Base-by-base conservation (phyloP, 2,329 filamentous ascomycete genomes). In the Curvularia sp. region DNA sequence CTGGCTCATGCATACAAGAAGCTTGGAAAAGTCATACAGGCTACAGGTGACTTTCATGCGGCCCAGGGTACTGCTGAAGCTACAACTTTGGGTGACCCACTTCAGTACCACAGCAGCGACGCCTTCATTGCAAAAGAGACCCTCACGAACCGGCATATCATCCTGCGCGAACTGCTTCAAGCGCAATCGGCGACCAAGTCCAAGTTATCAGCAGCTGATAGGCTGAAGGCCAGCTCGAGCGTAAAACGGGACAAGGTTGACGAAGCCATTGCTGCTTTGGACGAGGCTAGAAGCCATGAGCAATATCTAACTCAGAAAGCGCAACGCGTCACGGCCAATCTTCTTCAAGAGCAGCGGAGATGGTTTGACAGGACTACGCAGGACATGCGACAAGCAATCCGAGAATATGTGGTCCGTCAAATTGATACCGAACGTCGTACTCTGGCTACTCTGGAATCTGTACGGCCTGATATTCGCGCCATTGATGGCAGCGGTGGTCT, bases 41-140 rank as follows among this genome's bases (percentile, higher is more conserved):
- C 91, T 2, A 92, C 93, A 15, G 95, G 95, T 61, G 95, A 99
- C 79, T 97, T 89, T 72, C 95, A 98, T 77, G 93, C 95, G 15
- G 94, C 94, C 1, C 95, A 99, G 80, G 95, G 93, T 39, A 99
- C 95, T 2, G 93, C 93, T 15, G 94, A 99, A 81, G 95, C 95
- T 8, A 96, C 94, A 8, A 97, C 94, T 1, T 85, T 99, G 49
- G 93, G 92, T 45, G 95, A 99, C 69, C 92, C 95, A 10, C 87
- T 99, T 62, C 91, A 93, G 70, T 97, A 98, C 74, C 93, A 98
- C 79, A 97, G 93, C 43, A 89, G 92, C 56, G 95, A 99, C 77
- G 92, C 95, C 43, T 96, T 97, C 74, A 96, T 98, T 69, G 95
- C 98, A 66, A 99, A 99, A 78, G 95, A 99, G 76, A 97, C 93